Percentiles rank a stretch among this genome's conserved stretches.
Conservation (phyloP, 2,329 filamentous ascomycete species). For the Chalaropsis ovoidea region DNA sequence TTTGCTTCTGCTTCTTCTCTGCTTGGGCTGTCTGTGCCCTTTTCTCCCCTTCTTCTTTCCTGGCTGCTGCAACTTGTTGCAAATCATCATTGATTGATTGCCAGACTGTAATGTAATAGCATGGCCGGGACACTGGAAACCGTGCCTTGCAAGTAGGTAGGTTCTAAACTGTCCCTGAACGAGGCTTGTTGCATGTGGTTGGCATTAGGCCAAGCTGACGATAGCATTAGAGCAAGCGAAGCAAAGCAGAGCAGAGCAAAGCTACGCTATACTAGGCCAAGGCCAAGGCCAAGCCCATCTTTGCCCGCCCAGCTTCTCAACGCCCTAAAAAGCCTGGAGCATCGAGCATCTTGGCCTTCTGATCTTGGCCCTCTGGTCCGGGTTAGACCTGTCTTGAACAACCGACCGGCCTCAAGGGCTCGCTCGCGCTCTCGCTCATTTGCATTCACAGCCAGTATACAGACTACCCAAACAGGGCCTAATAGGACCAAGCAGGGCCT, state of each 20-base stretch:
- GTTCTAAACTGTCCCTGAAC: too few relatives aligned
- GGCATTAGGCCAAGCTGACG: too few relatives aligned
- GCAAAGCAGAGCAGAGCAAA: neutral
- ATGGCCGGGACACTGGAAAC: too few relatives aligned
- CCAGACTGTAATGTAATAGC: neutral
- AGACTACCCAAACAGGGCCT: too few relatives aligned
- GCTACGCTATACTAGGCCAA: neutral
- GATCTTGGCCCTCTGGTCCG: neutral
- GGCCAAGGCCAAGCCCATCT: neutral
- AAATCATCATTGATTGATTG: slow-evolving; percentile 7
- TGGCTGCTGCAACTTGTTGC: neutral
- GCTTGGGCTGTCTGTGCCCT: neutral
- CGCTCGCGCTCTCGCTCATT: slow-evolving; percentile 8
- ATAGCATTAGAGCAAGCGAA: too few relatives aligned
- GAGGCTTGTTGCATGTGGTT: too few relatives aligned
- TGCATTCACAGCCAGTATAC: neutral
- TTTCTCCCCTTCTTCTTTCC: neutral
- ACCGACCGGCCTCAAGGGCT: neutral
- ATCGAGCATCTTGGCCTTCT: neutral
- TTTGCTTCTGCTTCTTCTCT: too few relatives aligned
- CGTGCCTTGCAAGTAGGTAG: too few relatives aligned
- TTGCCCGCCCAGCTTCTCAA: neutral
- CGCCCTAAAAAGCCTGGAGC: slow-evolving; percentile 10
- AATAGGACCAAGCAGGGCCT: too few relatives aligned
- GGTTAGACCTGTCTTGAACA: neutral